Evolutionary conservation across 2,329 filamentous ascomycete genomes (phyloP), one percentile per base, ranked within the genome.

Genomic region (Beauveria scarabaeidicola): DNA sequence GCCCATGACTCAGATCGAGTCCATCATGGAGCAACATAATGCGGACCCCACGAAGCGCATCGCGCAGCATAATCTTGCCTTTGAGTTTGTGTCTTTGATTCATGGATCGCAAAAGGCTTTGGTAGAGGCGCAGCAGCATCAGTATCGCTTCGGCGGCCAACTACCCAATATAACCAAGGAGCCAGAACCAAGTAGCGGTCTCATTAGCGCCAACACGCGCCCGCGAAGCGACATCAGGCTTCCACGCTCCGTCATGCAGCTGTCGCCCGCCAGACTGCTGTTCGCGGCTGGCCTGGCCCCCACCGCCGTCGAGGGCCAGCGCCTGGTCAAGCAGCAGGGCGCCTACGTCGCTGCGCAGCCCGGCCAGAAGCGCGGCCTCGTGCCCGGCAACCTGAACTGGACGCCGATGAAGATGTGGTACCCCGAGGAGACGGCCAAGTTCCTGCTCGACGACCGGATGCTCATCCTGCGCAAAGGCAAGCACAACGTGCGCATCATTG

Each of bases 1-100:
- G 41, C 89, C 93, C 0, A 66, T 89, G 2, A 69, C 79, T 8
- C 72, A 84, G n/a, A 95, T 99, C 64, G 69, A 78, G 3, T 67
- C 77, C 15, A 72, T 89, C 56, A 89, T 97, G 82, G 71, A 77
- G 36, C 72, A 87, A 63, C 92, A 97, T 65, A 74, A 73, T 9
- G 63, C 78, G 29, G 81, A 92, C 59, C 89, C 89, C 0, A 81
- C 85, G 1, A 84, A 87, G 73, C 85, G 94, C 32, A 70, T 84
- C 59, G 91, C 93, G 3, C 93, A 99, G 66, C 92, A 96, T 69
- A 76, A 81, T 0, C 82, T 99, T 2, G 94, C 94, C 1, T 83
- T 78, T 54, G 92, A 99, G 69, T 87, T 97, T 23, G 78, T 95
- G 0, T 81, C 87, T 53, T 79, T 99, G 2, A 82, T 91, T 1